phyloP scores from a whole-genome alignment of 129 eudicot species.

The Saposhnikovia divaricata region DNA sequence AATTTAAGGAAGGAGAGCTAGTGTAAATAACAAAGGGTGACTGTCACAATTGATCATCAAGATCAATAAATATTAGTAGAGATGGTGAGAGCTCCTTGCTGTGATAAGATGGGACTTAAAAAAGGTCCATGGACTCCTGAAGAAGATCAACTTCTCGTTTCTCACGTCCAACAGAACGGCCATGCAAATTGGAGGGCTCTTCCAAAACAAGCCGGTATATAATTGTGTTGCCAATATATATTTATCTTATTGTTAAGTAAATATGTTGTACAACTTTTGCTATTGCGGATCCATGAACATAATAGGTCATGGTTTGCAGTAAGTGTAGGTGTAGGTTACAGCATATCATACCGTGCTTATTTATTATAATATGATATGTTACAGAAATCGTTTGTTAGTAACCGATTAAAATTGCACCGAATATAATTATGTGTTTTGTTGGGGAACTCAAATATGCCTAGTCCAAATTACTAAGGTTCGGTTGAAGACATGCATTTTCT shows the following conservation, averaged over 20 bases:
- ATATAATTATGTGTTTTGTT: not conserved
- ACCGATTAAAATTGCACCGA: too few species aligned
- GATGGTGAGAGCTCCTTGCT: conserved; percentile 29
- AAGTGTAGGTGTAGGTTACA: too few species aligned
- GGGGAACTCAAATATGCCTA: not conserved
- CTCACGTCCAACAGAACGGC: conserved; percentile 24
- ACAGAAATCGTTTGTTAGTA: too few species aligned
- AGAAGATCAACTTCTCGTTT: conserved; percentile 28
- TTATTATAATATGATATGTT: too few species aligned
- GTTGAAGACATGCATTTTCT: not conserved
- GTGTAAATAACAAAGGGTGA: not conserved
- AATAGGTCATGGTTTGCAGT: too few species aligned
- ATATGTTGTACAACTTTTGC: not conserved
- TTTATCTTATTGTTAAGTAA: not conserved
- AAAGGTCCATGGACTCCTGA: conserved; percentile 34
- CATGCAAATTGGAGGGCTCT: conserved; percentile 35
- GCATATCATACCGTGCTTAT: too few species aligned
- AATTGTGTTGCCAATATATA: not conserved
- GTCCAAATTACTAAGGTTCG: not conserved
- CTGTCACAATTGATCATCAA: not conserved
- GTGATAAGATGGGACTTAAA: conserved; percentile 23
- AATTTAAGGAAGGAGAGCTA: not conserved
- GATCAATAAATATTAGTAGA: not conserved
- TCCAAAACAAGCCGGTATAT: conserved; percentile 32
- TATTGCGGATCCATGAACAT: too few species aligned